Percentiles rank a stretch among this genome's conserved stretches.
These are phyloP conservation scores for Mycena filopes DNA, from an alignment of 768 basidiomycete species.

Conservation along the genomic window DNA sequence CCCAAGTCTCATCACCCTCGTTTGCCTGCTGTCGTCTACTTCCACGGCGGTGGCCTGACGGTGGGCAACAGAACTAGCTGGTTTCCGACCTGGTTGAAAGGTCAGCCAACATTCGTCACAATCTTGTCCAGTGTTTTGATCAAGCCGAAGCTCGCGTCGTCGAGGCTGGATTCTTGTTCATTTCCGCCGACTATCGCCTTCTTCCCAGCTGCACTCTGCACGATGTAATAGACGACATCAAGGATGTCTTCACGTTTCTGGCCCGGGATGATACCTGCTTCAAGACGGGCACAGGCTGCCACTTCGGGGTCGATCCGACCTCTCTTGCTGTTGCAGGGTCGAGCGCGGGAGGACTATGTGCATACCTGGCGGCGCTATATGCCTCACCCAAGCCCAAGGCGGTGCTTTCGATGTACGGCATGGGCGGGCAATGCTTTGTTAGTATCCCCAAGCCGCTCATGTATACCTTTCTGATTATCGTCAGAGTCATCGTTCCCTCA, in stretches of 20 bases:
- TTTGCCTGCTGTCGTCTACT: slow-evolving; percentile 55
- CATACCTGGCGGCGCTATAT: slow-evolving; percentile 68
- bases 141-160: slow-evolving; percentile 54
- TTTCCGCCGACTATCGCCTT: slow-evolving; percentile 73
- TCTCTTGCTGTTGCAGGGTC: slow-evolving; percentile 64
- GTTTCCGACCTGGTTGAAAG: slow-evolving; percentile 73
- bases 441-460: slow-evolving; percentile 24
- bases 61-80: slow-evolving; percentile 69
- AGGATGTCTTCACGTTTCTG: slow-evolving; percentile 65
- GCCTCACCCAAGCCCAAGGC: slow-evolving; percentile 64
- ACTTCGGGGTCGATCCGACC: slow-evolving; percentile 53
- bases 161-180: slow-evolving; percentile 62
- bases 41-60: slow-evolving; percentile 67
- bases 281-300: slow-evolving; percentile 8
- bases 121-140: neutral
- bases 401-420: slow-evolving; percentile 67
- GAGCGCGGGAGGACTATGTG: slow-evolving; percentile 73
- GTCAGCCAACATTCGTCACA: slow-evolving; percentile 47
- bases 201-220: slow-evolving; percentile 65
- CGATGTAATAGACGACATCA: slow-evolving; percentile 67
- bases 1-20: slow-evolving; percentile 20
- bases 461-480: neutral
- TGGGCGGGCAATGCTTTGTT: slow-evolving; percentile 70
- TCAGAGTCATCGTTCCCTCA: slow-evolving; percentile 55
- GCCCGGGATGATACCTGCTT: slow-evolving; percentile 33